Evolutionary conservation across 1,139 yeast species (phyloP).

Genomic region (Nakaseomyces bracarensis): DNA sequence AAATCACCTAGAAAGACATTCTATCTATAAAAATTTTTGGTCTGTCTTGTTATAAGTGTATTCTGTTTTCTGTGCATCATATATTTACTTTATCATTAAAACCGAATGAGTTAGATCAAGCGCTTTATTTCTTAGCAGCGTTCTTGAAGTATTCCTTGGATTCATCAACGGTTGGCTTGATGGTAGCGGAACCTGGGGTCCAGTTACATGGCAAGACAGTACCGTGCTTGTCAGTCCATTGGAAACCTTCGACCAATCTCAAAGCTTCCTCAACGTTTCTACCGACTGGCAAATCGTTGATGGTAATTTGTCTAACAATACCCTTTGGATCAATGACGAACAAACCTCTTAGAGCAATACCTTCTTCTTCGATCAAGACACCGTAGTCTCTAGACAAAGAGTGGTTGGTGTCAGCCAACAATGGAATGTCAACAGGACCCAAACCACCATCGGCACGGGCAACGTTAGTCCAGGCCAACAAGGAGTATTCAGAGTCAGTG

Average conservation of each 20-base stretch:
- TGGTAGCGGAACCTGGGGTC: constrained; percentile 94
- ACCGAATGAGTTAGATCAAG: not conserved
- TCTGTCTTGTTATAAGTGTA: too few relatives aligned
- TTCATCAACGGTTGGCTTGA: constrained; percentile 74
- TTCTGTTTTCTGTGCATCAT: too few relatives aligned
- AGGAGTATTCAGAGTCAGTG: constrained; percentile 95
- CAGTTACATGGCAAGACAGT: constrained; percentile 99
- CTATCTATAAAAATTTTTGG: too few relatives aligned
- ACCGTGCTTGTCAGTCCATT: constrained; percentile 96
- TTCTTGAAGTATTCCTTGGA: constrained; percentile 44
- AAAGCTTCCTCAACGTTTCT: constrained; percentile 96
- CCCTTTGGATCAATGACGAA: constrained; percentile 97
- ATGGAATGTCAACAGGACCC: constrained; percentile 89
- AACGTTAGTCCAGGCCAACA: constrained; percentile 96
- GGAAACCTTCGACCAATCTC: constrained; percentile 97
- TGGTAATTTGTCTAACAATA: constrained; percentile 85
- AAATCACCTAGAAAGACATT: too few relatives aligned
- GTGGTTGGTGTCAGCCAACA: constrained; percentile 96
- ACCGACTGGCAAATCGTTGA: constrained; percentile 98
- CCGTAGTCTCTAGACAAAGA: constrained; percentile 90
- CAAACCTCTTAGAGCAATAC: constrained; percentile 95
- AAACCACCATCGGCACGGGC: constrained; percentile 97
- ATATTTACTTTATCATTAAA: too few relatives aligned
- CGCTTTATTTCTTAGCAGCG: constrained; percentile 14
- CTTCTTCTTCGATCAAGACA: constrained; percentile 91